Base-by-base conservation (phyloP, 108 stramenopile species). In the Cyclotella cryptica region DNA sequence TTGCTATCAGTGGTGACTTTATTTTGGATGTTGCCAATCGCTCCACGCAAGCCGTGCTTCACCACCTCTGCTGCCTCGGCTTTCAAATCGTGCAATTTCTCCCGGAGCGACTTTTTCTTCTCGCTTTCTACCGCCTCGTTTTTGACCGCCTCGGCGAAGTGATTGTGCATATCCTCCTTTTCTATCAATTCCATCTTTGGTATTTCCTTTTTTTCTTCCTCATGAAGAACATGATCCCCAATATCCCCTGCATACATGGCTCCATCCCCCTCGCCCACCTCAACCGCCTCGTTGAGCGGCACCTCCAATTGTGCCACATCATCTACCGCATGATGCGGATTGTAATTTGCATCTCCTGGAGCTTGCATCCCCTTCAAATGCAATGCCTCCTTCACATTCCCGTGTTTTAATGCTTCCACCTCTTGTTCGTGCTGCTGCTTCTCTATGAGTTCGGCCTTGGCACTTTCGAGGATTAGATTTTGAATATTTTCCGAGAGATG, bases 271-370 rank as follows among this genome's bases (percentile, higher is more conserved):
- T 17, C 72, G 14, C 51, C 79, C 24, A 42, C 58, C 10, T 40
- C 64, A 22, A 29, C 79, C 7, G 27, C 73, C 24, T 54, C 73
- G 13, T 41, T 44, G 18, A 74, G 19, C 35, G 35, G 35, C 35
- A 6, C 35, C 35, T 35, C 35, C 35, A 35, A 35, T 6, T 35
- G 35, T 6, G 4, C 35, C 9, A 49, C 47, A 76, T 82, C 81
- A 72, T 82, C 81, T 15, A 82, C 43, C 39, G 64, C 73, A 44
- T 55, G 69, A 58, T 82, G 81, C n/a, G 81, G 81, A 72, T 82
- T 82, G 64, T 82, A 82, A 82, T 82, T 82, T 3, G 49, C 52
- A 76, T 82, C 81, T 22, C 81, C 81, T 46, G 74, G 74, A 0
- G 51, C 70, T 45, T 66, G 45, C 40, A 30, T 60, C 27, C 81